Evolutionary conservation across 2,329 filamentous ascomycete species (phyloP).

Genomic region (Clarireedia homoeocarpa): DNA sequence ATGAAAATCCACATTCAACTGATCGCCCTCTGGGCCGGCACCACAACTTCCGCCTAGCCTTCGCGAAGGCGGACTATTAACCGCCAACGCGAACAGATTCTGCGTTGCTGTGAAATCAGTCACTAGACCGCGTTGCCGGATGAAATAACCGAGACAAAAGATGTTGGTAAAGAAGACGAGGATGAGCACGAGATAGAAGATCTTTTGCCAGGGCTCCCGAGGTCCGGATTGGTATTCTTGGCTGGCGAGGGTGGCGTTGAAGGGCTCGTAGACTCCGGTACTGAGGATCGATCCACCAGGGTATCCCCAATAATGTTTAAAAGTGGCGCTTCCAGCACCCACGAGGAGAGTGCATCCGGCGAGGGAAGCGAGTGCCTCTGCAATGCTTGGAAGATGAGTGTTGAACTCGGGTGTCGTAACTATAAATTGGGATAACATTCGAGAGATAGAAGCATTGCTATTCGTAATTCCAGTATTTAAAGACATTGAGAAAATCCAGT

Average conservation of each 20-base stretch:
- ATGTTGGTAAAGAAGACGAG: conserved; percentile 61
- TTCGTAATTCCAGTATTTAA: conserved; percentile 48
- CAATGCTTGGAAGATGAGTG: conserved; percentile 53
- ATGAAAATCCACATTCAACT: conserved; percentile 34
- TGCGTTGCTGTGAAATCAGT: conserved; percentile 74
- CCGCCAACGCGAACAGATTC: conserved; percentile 63
- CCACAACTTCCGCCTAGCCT: conserved; percentile 48
- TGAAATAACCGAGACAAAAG: conserved; percentile 54
- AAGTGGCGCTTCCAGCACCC: conserved; percentile 50
- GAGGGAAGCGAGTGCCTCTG: conserved; percentile 66
- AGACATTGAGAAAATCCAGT: conserved; percentile 48
- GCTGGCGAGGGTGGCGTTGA: conserved; percentile 55
- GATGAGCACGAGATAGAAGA: conserved; percentile 60
- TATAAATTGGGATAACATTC: conserved; percentile 49
- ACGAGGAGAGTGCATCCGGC: conserved; percentile 58
- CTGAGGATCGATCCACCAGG: conserved; percentile 30
- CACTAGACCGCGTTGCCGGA: conserved; percentile 50
- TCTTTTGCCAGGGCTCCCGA: conserved; percentile 48
- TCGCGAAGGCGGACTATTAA: conserved; percentile 52
- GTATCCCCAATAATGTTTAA: conserved; percentile 48
- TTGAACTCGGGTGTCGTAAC: conserved; percentile 29
- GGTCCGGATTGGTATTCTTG: conserved; percentile 67
- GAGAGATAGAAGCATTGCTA: conserved; percentile 50
- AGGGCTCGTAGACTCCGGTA: conserved; percentile 44
- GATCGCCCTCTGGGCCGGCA: conserved; percentile 37